Conservation (phyloP, 2,329 filamentous ascomycete species). For the Acephala macrosclerotiorum region DNA sequence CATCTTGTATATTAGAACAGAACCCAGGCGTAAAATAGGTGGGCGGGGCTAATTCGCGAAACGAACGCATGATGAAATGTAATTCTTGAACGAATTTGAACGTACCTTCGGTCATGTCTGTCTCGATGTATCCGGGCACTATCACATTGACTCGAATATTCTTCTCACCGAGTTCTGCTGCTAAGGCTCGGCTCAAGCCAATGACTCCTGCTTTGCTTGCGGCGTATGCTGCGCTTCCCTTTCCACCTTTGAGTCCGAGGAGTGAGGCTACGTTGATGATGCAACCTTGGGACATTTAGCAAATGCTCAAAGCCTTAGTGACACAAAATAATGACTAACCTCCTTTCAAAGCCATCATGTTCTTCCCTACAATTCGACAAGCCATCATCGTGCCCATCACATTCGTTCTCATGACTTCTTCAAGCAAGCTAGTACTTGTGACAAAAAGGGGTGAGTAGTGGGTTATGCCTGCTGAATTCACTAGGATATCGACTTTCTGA, state of each 20-base stretch:
- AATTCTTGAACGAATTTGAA: slow-evolving; percentile 14
- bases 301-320: neutral
- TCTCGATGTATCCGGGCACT: slow-evolving; percentile 83
- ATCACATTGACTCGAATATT: slow-evolving; percentile 81
- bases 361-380: slow-evolving; percentile 59
- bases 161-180: slow-evolving; percentile 64
- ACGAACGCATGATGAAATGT: slow-evolving; percentile 12
- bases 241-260: slow-evolving; percentile 72
- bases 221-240: slow-evolving; percentile 76
- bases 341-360: slow-evolving; percentile 52
- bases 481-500: slow-evolving; percentile 62
- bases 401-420: slow-evolving; percentile 72
- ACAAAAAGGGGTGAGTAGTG: slow-evolving; percentile 69
- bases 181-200: slow-evolving; percentile 73
- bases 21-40: slow-evolving; percentile 37
- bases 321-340: slow-evolving; percentile 31
- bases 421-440: slow-evolving; percentile 58
- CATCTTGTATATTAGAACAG: slow-evolving; percentile 46
- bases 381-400: slow-evolving; percentile 70
- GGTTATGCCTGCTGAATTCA: slow-evolving; percentile 82
- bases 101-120: slow-evolving; percentile 78
- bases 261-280: slow-evolving; percentile 87
- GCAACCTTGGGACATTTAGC: slow-evolving; percentile 53
- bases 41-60: neutral
- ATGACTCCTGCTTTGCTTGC: slow-evolving; percentile 83